These are phyloP conservation scores for Skeletonema grethae DNA, from an alignment of 108 stramenopile species.

Conservation along the genomic window DNA sequence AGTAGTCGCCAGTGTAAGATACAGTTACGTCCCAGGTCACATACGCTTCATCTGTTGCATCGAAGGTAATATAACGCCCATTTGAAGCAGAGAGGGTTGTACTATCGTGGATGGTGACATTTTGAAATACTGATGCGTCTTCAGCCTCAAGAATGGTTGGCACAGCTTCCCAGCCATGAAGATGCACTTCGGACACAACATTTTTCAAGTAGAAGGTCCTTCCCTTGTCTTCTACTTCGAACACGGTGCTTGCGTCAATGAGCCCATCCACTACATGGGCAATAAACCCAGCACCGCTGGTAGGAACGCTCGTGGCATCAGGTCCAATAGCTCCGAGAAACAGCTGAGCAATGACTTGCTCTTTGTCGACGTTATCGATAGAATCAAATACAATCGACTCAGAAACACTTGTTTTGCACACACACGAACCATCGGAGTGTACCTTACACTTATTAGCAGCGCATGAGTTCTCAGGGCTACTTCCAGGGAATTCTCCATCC, in stretches of 20 bases:
- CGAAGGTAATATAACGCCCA: slow-evolving; percentile 18
- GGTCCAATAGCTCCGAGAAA: slow-evolving; percentile 47
- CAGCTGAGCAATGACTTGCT: slow-evolving; percentile 32
- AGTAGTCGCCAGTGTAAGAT: slow-evolving; percentile 13
- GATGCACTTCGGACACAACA: slow-evolving; percentile 39
- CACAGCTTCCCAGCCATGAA: slow-evolving; percentile 36
- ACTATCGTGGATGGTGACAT: slow-evolving; percentile 19
- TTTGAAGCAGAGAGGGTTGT: slow-evolving; percentile 13
- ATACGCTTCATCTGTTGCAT: slow-evolving; percentile 11
- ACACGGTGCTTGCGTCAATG: slow-evolving; percentile 50
- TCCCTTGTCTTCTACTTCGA: slow-evolving; percentile 57
- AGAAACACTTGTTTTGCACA: slow-evolving; percentile 49
- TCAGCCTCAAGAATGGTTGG: slow-evolving; percentile 42
- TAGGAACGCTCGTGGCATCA: slow-evolving; percentile 10
- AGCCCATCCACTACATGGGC: slow-evolving; percentile 28
- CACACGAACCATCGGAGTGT: slow-evolving; percentile 42
- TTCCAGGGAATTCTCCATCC: slow-evolving; percentile 45
- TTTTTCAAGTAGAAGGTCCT: slow-evolving; percentile 52
- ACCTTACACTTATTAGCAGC: slow-evolving; percentile 31
- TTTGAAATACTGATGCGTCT: slow-evolving; percentile 18
- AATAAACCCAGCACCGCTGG: slow-evolving; percentile 22
- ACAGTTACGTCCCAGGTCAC: slow-evolving; percentile 41
- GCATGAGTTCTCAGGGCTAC: slow-evolving; percentile 32
- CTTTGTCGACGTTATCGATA: neutral
- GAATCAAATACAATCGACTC: slow-evolving; percentile 46